phyloP scores from a whole-genome alignment of 768 basidiomycete genomes.

The Paxillus involutus region DNA sequence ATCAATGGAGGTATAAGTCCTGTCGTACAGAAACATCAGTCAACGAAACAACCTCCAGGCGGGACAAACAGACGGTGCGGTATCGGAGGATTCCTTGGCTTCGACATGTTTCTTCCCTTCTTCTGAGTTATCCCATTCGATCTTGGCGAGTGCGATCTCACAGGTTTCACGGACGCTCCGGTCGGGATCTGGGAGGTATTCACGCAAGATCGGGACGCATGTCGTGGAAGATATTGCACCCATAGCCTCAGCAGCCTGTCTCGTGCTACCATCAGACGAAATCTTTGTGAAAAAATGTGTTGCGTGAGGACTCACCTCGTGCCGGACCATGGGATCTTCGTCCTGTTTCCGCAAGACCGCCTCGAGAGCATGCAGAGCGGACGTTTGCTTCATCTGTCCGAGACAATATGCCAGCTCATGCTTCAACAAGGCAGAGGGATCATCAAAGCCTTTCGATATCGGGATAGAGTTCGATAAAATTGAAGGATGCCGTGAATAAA shows the following conservation, averaged over 20 bases:
- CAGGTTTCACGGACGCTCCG: slow-evolving; percentile 90
- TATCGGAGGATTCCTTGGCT: slow-evolving; percentile 28
- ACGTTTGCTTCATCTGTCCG: slow-evolving; percentile 78
- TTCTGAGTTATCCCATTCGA: slow-evolving; percentile 85
- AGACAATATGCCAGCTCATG: slow-evolving; percentile 98
- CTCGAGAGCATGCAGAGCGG: slow-evolving; percentile 80
- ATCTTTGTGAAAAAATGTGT: not conserved
- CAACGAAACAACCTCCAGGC: not conserved
- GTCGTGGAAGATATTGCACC: slow-evolving; percentile 79
- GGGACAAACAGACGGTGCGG: slow-evolving; percentile 35
- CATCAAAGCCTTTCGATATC: slow-evolving; percentile 64
- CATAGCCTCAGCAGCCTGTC: slow-evolving; percentile 96
- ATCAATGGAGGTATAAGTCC: slow-evolving; percentile 81
- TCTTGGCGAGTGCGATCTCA: slow-evolving; percentile 94
- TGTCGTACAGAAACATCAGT: slow-evolving; percentile 24
- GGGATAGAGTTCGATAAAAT: not conserved
- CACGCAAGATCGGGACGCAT: slow-evolving; percentile 67
- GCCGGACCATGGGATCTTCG: slow-evolving; percentile 95
- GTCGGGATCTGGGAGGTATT: slow-evolving; percentile 71
- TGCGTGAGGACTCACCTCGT: slow-evolving; percentile 65
- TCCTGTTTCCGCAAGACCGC: slow-evolving; percentile 63
- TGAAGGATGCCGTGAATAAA: slow-evolving; percentile 2
- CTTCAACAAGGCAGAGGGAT: slow-evolving; percentile 88
- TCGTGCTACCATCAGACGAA: slow-evolving; percentile 14
- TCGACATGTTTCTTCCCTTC: slow-evolving; percentile 56